Percentiles rank a stretch among this genome's conserved stretches.
Conservation (phyloP, 768 basidiomycete species). For the Collybia sp. region DNA sequence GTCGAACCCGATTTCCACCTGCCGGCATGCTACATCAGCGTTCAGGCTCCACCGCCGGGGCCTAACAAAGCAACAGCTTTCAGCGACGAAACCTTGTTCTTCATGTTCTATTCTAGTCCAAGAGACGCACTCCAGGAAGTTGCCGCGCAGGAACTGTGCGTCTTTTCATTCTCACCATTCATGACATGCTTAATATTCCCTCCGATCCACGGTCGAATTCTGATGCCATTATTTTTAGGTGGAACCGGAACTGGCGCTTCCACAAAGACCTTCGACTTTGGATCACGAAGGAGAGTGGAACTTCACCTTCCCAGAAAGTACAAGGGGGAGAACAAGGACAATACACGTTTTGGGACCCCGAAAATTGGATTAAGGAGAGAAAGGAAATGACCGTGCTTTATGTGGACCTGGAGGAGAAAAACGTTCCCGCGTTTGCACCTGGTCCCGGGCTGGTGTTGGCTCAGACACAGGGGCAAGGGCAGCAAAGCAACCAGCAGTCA, state of each 20-base stretch:
- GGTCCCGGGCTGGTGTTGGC: conserved; percentile 42
- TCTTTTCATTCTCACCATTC: conserved; percentile 16
- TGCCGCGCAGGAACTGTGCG: conserved; percentile 92
- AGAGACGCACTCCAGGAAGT: conserved; percentile 91
- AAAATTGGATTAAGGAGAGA: conserved; percentile 72
- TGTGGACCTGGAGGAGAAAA: conserved; percentile 72
- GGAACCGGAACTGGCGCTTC: conserved; percentile 93
- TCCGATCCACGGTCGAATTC: conserved; percentile 3
- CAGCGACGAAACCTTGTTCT: conserved; percentile 95
- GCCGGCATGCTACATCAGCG: conserved; percentile 84
- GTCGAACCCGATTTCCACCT: conserved; percentile 92
- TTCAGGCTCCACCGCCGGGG: conserved; percentile 82
- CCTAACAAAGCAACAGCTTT: conserved; percentile 79
- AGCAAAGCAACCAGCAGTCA: conserved; percentile 33
- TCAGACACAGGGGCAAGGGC: conserved; percentile 31
- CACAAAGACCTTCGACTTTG: conserved; percentile 85
- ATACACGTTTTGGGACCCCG: conserved; percentile 88
- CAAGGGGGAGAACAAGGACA: conserved; percentile 81
- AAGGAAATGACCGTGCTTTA: conserved; percentile 77
- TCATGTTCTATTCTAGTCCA: conserved; percentile 96
- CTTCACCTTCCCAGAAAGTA: conserved; percentile 70
- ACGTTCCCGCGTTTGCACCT: conserved; percentile 51
- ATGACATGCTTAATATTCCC: conserved; percentile 2
- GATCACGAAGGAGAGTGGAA: conserved; percentile 87
- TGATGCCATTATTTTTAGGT: conserved; percentile 40